Evolutionary conservation across 805 yeast genomes (phyloP).

Genomic region (Lipomyces sp.): DNA sequence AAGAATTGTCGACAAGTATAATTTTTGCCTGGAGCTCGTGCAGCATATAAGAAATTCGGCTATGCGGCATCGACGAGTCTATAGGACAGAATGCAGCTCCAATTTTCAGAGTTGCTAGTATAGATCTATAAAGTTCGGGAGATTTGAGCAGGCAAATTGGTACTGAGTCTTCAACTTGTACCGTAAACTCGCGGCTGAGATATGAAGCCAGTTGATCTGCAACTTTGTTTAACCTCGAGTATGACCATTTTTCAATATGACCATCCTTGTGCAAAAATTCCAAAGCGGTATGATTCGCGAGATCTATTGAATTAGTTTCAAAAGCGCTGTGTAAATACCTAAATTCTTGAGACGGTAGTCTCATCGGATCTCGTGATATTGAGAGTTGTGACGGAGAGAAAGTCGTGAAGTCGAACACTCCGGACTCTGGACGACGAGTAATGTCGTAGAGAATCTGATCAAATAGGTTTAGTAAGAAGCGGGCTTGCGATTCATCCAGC

Average conservation of each 20-base stretch:
- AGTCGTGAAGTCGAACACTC: neutral
- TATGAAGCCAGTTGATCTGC: slow-evolving; percentile 23
- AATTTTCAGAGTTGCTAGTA: slow-evolving; percentile 31
- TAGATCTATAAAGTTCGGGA: slow-evolving; percentile 22
- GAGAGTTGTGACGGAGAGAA: slow-evolving; percentile 4
- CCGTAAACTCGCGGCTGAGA: neutral
- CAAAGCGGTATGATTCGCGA: slow-evolving; percentile 25
- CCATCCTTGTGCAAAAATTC: slow-evolving; percentile 22
- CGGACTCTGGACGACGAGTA: neutral
- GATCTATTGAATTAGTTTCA: slow-evolving; percentile 8
- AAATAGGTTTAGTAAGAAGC: slow-evolving; percentile 1
- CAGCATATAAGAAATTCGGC: slow-evolving; percentile 28
- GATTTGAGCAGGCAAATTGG: slow-evolving; percentile 32
- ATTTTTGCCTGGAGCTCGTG: slow-evolving; percentile 25
- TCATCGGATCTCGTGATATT: neutral
- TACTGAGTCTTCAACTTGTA: slow-evolving; percentile 24
- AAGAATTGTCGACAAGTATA: slow-evolving; percentile 16
- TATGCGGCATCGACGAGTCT: slow-evolving; percentile 30
- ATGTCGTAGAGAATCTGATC: slow-evolving; percentile 11
- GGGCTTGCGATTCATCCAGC: slow-evolving; percentile 16
- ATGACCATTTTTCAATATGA: neutral
- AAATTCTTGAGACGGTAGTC: neutral
- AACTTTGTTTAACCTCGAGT: slow-evolving; percentile 18
- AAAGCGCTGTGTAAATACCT: slow-evolving; percentile 26
- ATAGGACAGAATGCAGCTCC: slow-evolving; percentile 37